Conservation (phyloP, 2,329 filamentous ascomycete species). For the Xenoacremonium recifei region DNA sequence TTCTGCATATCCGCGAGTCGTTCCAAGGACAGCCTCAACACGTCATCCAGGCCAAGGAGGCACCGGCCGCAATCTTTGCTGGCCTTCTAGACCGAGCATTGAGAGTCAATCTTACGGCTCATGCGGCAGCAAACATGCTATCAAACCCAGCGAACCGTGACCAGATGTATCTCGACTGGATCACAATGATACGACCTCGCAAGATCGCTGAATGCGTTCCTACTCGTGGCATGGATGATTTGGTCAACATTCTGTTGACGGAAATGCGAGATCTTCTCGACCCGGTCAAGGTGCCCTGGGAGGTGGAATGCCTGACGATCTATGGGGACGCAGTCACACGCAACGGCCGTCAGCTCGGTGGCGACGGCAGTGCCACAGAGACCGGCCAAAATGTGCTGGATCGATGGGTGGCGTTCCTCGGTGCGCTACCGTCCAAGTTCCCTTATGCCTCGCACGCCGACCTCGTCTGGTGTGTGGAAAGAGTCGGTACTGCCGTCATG, state of each 20-base stretch:
- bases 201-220: constrained; percentile 65
- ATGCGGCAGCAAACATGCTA: constrained; percentile 90
- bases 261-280: constrained; percentile 72
- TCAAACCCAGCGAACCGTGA: constrained; percentile 86
- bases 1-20: constrained; percentile 77
- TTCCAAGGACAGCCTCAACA: constrained; percentile 84
- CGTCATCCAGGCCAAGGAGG: constrained; percentile 82
- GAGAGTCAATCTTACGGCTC: constrained; percentile 88
- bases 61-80: constrained; percentile 85
- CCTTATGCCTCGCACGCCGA: constrained; percentile 71
- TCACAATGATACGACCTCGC: constrained; percentile 61
- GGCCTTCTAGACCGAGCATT: constrained; percentile 83
- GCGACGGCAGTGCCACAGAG: constrained; percentile 22
- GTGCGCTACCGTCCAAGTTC: constrained; percentile 67
- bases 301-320: constrained; percentile 59
- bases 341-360: constrained; percentile 38
- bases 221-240: constrained; percentile 63
- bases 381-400: constrained; percentile 69
- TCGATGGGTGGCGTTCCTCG: constrained; percentile 73
- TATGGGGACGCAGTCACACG: constrained; percentile 57
- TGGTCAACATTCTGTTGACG: constrained; percentile 59
- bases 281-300: constrained; percentile 64
- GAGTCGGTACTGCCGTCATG: constrained; percentile 73
- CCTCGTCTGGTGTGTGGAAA: constrained; percentile 74
- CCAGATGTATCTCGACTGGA: constrained; percentile 94